These are phyloP conservation scores for Phaseolus coccineus DNA, from an alignment of 331 rosid species.

Conservation along the genomic window DNA sequence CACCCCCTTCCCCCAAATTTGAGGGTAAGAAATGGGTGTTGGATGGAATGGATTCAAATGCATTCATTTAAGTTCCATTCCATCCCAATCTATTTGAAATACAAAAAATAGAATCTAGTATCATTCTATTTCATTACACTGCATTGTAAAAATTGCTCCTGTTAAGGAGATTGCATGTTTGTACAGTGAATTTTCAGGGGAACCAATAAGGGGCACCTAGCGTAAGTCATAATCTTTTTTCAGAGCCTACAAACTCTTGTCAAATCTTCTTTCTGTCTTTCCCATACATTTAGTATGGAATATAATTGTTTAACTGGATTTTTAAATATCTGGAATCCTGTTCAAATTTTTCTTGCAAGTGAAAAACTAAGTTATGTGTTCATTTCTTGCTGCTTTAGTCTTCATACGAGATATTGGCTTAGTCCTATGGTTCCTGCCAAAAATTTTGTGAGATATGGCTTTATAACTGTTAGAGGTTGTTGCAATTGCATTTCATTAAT, in stretches of 20 bases:
- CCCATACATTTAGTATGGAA: constrained; percentile 13
- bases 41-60: neutral
- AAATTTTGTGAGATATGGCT: neutral
- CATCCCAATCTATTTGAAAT: neutral
- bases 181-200: neutral
- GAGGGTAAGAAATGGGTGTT: neutral
- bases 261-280: neutral
- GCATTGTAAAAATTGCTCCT: neutral
- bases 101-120: neutral
- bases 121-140: neutral
- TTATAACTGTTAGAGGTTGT: neutral
- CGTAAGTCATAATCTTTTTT: neutral
- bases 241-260: neutral
- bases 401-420: neutral
- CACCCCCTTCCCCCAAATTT: neutral
- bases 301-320: neutral
- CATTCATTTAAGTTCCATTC: neutral
- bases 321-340: neutral
- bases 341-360: neutral
- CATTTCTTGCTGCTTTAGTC: neutral
- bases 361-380: neutral
- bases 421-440: constrained; percentile 25
- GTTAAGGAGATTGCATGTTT: constrained; percentile 21
- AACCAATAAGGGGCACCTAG: constrained; percentile 18
- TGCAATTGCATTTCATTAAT: neutral